Base-by-base conservation (phyloP, 2,329 filamentous ascomycete genomes). In the Venturiaceae sp. region DNA sequence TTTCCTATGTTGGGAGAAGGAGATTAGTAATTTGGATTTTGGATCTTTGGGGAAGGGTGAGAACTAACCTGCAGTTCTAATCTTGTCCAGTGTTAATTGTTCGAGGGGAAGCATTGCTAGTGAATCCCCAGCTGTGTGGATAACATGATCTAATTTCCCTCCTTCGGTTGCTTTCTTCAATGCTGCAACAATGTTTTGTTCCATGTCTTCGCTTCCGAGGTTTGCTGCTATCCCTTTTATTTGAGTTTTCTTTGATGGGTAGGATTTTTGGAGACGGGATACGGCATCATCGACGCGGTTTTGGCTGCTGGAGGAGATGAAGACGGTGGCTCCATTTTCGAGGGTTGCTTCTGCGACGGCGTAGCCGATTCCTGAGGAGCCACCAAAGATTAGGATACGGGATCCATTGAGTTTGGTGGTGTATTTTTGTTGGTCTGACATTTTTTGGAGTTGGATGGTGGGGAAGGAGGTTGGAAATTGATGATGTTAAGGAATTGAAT, bases 301-400 rank as follows among this genome's bases (percentile, higher is more conserved):
- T 9, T 74, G 67, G 57, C 77, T 80, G 2, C 83, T 86, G 2
- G 80, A 83, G n/a, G 81, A 79, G 65, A 88, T 78, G 50, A 75
- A 78, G 16, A 87, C 79, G n/a, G 11, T 26, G 33, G 66, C 68
- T 34, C 81, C 82, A 59, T 78, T 72, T 57, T 80, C 79, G 44
- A 86, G 66, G 14, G 75, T 72, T 2, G 77, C 80, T 72, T 85
- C 79, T 55, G 84, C 83, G 11, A 84, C 80, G 58, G 72, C 77
- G 62, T 77, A 82, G 33, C 84, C 85, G 41, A 88, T 83, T 55
- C 85, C 85, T 16, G 80, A 77, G 2, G 81, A 80, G 41, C 83
- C 85, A 47, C 85, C 85, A 52, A 87, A 75, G 65, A 88, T 71
- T 41, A 88, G 78, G 63, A 85, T 69, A 61, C 73, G 75, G 30